Base-by-base conservation (phyloP, 495 filamentous ascomycete genomes). In the Usnea hakonensis region DNA sequence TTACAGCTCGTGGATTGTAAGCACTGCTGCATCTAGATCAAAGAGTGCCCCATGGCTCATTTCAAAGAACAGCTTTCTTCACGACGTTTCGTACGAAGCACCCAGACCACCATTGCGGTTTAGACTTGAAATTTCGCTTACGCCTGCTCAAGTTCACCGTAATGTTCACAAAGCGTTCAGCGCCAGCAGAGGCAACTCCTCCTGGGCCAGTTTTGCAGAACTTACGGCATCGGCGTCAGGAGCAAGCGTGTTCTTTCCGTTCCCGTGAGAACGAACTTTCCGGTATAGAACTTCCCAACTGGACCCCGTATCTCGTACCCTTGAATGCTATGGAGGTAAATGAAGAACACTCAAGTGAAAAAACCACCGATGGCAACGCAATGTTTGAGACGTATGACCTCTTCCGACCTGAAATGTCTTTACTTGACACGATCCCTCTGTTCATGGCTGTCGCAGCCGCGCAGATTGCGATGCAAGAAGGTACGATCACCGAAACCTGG, bases 371-470 rank as follows among this genome's bases (percentile, higher is more conserved):
- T 6, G 26, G 10, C 1, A 21, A 41, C 14, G 0, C 8, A 28
- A 16, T n/a, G 11, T 38, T 9, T 3, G n/a, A 13, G 11, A 14
- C 26, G 35, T 17, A 32, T 35, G 17, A 9, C 33, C 43, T 28
- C 33, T 38, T 11, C 37, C 36, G n/a, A 21, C 46, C 57, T 33
- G 23, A 30, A n/a, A 63, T 68, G 17, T 71, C 73, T 10, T 65
- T 84, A 32, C 65, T 74, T 1, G 72, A 76, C 50, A 75, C 81
- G 3, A 69, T 79, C 4, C 69, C 75, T 7, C 60, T 69, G 11
- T 83, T 86, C 65, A 74, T 83, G 70, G 67, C 72, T 8, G 61
- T 86, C 4, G 83, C 79, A 38, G 68, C 72, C 2, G 48, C 71
- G 5, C 76, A 75, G 23, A 61, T 58, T 3, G 53, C 60, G 3